phyloP scores from a whole-genome alignment of 495 filamentous ascomycete species.

The Hypoxylon fuscum region DNA sequence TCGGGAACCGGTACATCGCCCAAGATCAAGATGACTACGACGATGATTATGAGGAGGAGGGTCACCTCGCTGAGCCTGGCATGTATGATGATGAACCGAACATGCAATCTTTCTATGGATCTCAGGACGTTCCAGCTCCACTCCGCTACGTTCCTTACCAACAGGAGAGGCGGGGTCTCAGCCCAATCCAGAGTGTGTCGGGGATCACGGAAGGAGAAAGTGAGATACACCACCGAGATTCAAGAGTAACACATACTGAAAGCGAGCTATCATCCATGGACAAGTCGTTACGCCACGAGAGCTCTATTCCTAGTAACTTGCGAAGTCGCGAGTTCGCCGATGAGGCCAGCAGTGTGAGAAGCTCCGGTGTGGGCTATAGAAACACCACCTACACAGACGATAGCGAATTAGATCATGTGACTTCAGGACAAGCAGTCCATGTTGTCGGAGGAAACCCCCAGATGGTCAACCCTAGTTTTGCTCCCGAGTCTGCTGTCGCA shows the following conservation, averaged over 20 bases:
- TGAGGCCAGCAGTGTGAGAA: slow-evolving; percentile 51
- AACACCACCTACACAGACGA: slow-evolving; percentile 73
- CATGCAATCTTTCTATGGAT: slow-evolving; percentile 57
- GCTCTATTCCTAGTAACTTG: slow-evolving; percentile 52
- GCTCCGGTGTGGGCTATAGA: slow-evolving; percentile 61
- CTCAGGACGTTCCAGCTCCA: slow-evolving; percentile 63
- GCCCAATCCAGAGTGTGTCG: slow-evolving; percentile 88
- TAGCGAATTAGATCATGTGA: slow-evolving; percentile 70
- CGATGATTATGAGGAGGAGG: slow-evolving; percentile 59
- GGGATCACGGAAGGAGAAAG: slow-evolving; percentile 69
- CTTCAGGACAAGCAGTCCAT: slow-evolving; percentile 73
- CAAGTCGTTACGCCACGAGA: slow-evolving; percentile 47
- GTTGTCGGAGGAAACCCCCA: slow-evolving; percentile 76
- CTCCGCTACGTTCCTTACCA: slow-evolving; percentile 66
- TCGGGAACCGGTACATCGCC: slow-evolving; percentile 49
- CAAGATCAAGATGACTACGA: slow-evolving; percentile 49
- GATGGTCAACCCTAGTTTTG: slow-evolving; percentile 73
- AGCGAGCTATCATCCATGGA: slow-evolving; percentile 54
- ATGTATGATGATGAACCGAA: slow-evolving; percentile 51
- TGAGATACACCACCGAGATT: slow-evolving; percentile 59
- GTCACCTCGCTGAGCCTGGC: slow-evolving; percentile 50
- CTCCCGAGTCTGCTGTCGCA: slow-evolving; percentile 86
- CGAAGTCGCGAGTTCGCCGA: slow-evolving; percentile 52
- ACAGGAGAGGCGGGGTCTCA: slow-evolving; percentile 70
- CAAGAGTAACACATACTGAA: slow-evolving; percentile 55